Percentiles rank a stretch among this genome's conserved stretches.
Evolutionary conservation across 352 stramenopile species (phyloP).

Genomic region (Ophiocytium majus): DNA sequence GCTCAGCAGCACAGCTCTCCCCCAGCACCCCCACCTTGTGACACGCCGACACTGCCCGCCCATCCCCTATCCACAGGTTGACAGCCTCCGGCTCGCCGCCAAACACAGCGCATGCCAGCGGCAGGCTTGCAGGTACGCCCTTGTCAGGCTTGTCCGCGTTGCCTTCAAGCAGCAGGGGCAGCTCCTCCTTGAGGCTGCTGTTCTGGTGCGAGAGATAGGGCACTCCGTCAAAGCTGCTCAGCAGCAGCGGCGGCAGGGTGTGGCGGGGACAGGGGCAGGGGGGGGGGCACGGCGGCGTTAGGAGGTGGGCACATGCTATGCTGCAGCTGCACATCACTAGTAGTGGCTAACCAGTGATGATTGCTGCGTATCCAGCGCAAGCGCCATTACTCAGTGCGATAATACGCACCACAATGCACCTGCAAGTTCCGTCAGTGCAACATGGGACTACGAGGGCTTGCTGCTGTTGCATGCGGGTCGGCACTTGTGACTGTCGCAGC

Average conservation of each 20-base stretch:
- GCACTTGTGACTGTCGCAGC: too few species aligned
- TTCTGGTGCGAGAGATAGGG: slow-evolving; percentile 52
- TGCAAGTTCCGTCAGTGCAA: too few species aligned
- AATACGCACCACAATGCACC: background rate
- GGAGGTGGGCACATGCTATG: too few species aligned
- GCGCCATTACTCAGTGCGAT: background rate
- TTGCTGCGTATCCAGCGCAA: background rate
- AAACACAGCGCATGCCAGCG: slow-evolving; percentile 44
- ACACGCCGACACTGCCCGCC: slow-evolving; percentile 86
- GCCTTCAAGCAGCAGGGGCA: slow-evolving; percentile 35
- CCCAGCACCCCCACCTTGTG: slow-evolving; percentile 97
- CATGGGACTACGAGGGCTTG: too few species aligned
- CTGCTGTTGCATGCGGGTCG: too few species aligned
- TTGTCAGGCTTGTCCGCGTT: slow-evolving; percentile 26
- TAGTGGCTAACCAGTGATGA: background rate
- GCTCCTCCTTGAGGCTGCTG: slow-evolving; percentile 48
- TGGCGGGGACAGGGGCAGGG: background rate
- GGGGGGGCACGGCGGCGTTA: too few species aligned
- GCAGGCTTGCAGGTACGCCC: slow-evolving; percentile 29
- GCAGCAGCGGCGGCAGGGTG: background rate
- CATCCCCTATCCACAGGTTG: slow-evolving; percentile 97
- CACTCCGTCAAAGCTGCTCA: slow-evolving; percentile 8
- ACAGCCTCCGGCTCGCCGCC: slow-evolving; percentile 69
- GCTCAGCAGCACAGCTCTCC: too few species aligned
- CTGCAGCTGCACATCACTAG: background rate